These are phyloP conservation scores for Penicillium turbatum DNA, from an alignment of 495 filamentous ascomycete genomes.

Conservation along the genomic window DNA sequence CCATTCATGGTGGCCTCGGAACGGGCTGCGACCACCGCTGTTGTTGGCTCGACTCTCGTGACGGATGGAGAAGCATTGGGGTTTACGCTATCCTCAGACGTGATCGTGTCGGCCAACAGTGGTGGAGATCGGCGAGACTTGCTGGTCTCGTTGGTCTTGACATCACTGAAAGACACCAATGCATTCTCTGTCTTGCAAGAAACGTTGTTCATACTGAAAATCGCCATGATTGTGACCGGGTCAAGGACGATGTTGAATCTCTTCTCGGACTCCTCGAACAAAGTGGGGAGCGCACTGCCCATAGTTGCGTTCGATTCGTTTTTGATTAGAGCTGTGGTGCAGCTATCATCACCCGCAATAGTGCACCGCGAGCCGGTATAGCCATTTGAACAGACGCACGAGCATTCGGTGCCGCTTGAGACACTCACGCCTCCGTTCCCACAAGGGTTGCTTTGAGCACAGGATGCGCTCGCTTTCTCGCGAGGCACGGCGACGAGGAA, in stretches of 20 bases:
- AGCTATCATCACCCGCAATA: conserved; percentile 56
- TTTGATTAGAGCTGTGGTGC: conserved; percentile 62
- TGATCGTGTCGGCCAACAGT: conserved; percentile 2
- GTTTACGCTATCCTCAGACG: background rate
- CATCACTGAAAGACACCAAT: conserved; percentile 73
- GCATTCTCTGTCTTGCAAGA: conserved; percentile 80
- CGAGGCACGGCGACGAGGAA: conserved; percentile 70
- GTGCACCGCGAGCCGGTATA: conserved; percentile 79
- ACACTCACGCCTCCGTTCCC: conserved; percentile 78
- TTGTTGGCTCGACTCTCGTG: conserved; percentile 12
- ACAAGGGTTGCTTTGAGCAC: conserved; percentile 56
- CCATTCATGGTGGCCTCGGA: conserved; percentile 39
- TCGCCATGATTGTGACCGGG: conserved; percentile 59
- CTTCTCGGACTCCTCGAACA: conserved; percentile 58
- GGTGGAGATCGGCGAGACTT: conserved; percentile 27
- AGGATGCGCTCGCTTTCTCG: conserved; percentile 45
- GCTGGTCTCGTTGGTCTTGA: conserved; percentile 17
- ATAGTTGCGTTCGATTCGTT: conserved; percentile 65
- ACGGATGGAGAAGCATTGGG: conserved; percentile 4
- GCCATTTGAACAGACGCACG: conserved; percentile 82
- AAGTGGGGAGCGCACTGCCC: conserved; percentile 68
- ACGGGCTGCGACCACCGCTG: conserved; percentile 26
- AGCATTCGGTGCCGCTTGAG: conserved; percentile 60
- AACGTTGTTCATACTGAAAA: conserved; percentile 69
- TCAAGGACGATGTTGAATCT: conserved; percentile 77